Evolutionary conservation across 1,139 yeast species (phyloP), one percentile per base, ranked within the genome.

Genomic region (Blastobotrys raffinosifermentans): DNA sequence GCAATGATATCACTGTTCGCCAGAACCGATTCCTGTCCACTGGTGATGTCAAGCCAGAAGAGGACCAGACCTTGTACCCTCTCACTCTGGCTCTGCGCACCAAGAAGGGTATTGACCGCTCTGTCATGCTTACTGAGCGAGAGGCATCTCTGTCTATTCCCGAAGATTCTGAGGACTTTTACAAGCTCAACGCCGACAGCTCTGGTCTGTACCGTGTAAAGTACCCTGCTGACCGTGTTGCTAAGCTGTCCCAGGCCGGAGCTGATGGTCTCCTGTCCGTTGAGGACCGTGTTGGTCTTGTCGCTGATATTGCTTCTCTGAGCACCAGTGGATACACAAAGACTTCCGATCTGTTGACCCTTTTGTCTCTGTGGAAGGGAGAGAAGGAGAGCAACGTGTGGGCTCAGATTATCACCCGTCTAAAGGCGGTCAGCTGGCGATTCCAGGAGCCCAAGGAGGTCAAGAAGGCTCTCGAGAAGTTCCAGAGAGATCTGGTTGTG

Each of bases 271-370:
- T 74, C 48, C 70, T 85, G 48, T 72, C 89, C 5, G 85, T 80
- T 35, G 89, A 82, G 58, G 95, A 85, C 60, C 78, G 93, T 61
- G 81, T 83, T 40, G 94, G 94, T 39, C 73, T 85, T 49, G 84
- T 85, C 34, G 86, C 93, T 18, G 95, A 85, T 64, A 83, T 85
- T 18, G 78, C 74, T 37, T 74, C 89, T 7, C 71, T 84, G 49
- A 74, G 91, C 2, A 64, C 78, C 11, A 75, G 87, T 31, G 94
- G 94, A 13, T 78, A 75, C 57, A 75, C 80, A 44, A 68, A 79
- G 39, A 79, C 93, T 19, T 68, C 78, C 9, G 77, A 72, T 51
- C 71, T 83, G 53, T 72, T 84, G 47, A 69, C 71, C 46, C 73
- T 84, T 53, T 73, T 83, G 35, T 70, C 75, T 43, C 66, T 72